Evolutionary conservation across 805 yeast species (phyloP).

Genomic region (Suhomyces sp.): DNA sequence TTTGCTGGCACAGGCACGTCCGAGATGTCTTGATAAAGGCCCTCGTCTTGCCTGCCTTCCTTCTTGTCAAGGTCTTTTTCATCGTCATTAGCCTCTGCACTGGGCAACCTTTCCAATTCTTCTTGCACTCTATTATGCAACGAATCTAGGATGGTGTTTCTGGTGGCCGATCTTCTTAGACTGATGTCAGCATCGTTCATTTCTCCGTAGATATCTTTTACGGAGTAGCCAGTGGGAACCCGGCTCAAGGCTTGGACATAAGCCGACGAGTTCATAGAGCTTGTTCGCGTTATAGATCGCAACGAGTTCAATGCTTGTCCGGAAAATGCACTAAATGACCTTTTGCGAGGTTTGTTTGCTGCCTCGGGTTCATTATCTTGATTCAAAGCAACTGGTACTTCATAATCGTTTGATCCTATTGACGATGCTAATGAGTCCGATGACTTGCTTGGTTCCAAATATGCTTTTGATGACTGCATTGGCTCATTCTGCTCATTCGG

Average conservation of each 20-base stretch:
- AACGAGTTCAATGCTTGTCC: neutral
- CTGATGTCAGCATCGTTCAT: constrained; percentile 24
- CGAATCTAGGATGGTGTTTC: constrained; percentile 23
- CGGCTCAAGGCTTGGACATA: neutral
- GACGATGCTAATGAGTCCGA: neutral
- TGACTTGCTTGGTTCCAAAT: neutral
- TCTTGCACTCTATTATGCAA: constrained; percentile 1
- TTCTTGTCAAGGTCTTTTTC: neutral
- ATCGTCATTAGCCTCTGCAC: neutral
- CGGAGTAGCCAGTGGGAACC: constrained; percentile 11
- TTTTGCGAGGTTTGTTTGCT: neutral
- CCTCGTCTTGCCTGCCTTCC: neutral
- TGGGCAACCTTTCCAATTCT: neutral
- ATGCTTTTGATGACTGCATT: neutral
- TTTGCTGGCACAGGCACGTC: constrained; percentile 24
- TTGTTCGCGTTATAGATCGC: neutral
- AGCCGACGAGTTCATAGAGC: neutral
- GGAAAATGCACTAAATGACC: neutral
- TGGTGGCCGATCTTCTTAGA: constrained; percentile 25
- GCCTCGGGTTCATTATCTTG: neutral
- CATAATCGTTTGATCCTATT: neutral
- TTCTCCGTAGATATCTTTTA: constrained; percentile 30
- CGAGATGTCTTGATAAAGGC: constrained; percentile 15
- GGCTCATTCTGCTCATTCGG: neutral
- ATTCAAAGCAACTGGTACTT: neutral